Percentiles rank a stretch among this genome's conserved stretches.
These are phyloP conservation scores for Nectriaceae sp. DNA, from an alignment of 2,329 filamentous ascomycete species.

Conservation along the genomic window DNA sequence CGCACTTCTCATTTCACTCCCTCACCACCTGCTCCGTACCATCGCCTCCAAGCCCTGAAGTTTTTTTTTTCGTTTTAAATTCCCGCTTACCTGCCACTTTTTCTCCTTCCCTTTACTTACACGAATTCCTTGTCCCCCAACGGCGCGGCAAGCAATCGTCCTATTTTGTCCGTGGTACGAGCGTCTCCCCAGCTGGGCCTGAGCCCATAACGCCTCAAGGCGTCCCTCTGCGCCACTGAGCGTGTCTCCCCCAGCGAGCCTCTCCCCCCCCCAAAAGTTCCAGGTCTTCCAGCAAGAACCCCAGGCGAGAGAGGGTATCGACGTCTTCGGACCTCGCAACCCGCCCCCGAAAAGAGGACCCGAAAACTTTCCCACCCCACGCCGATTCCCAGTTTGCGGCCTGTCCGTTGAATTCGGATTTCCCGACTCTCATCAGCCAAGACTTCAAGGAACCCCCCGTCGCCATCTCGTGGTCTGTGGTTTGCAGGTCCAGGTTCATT, in stretches of 20 bases:
- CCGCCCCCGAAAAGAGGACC: neutral
- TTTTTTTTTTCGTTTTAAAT: slow-evolving; percentile 27
- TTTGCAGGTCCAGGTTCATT: neutral
- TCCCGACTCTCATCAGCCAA: neutral
- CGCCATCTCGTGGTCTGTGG: slow-evolving; percentile 2
- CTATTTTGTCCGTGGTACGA: slow-evolving; percentile 17
- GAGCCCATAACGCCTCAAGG: slow-evolving; percentile 26
- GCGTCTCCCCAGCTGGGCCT: slow-evolving; percentile 15
- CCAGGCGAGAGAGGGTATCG: neutral
- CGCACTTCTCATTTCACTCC: slow-evolving; percentile 16
- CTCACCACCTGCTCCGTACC: slow-evolving; percentile 3
- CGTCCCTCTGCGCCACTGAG: slow-evolving; percentile 25
- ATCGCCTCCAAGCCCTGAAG: slow-evolving; percentile 25
- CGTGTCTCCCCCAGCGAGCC: too few relatives aligned
- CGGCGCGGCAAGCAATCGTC: slow-evolving; percentile 18
- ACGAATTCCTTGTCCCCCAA: slow-evolving; percentile 1
- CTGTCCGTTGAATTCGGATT: neutral
- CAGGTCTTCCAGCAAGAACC: slow-evolving; percentile 3
- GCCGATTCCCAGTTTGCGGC: neutral
- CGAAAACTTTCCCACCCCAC: neutral
- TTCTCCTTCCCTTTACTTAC: slow-evolving; percentile 9
- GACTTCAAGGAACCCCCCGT: neutral
- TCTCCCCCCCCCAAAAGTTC: slow-evolving; percentile 5
- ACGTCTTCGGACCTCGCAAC: neutral
- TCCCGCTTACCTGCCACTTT: slow-evolving; percentile 21